phyloP scores from a whole-genome alignment of 176 grass and related monocot genomes.

The Eleusine indica region DNA sequence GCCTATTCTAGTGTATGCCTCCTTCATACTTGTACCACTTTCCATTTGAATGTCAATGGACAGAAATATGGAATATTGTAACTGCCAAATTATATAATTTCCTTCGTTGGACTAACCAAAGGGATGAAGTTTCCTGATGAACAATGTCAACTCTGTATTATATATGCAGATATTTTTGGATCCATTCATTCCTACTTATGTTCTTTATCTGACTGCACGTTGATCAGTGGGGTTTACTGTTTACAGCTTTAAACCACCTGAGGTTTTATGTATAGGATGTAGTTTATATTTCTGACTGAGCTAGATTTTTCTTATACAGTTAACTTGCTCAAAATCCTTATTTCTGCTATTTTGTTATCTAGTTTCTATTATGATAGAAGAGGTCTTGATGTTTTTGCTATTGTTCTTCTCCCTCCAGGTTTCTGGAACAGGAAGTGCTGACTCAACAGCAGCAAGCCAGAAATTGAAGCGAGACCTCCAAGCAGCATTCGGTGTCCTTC shows the following conservation, averaged over 20 bases:
- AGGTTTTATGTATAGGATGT: background rate
- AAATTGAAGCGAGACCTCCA: constrained; percentile 76
- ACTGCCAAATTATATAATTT: background rate
- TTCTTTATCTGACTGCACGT: background rate
- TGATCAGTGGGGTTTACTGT: background rate
- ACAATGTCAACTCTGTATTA: background rate
- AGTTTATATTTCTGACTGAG: background rate
- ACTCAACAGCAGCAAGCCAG: constrained; percentile 59
- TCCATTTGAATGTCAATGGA: background rate
- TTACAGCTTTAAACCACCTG: background rate
- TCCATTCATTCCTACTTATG: background rate
- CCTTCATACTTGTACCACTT: background rate
- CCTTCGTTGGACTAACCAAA: background rate
- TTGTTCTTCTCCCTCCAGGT: constrained; percentile 37
- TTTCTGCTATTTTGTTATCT: constrained; percentile 15
- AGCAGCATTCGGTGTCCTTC: constrained; percentile 72
- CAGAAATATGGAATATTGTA: background rate
- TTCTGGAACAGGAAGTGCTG: constrained; percentile 44
- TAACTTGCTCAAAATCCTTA: constrained; percentile 15
- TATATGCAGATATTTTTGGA: constrained; percentile 7
- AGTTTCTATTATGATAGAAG: background rate
- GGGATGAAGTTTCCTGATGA: background rate
- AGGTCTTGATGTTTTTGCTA: constrained; percentile 29
- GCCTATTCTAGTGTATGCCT: background rate
- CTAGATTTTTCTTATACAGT: background rate